These are phyloP conservation scores for Fusarium sp. DNA, from an alignment of 2,329 filamentous ascomycete species.

Conservation along the genomic window DNA sequence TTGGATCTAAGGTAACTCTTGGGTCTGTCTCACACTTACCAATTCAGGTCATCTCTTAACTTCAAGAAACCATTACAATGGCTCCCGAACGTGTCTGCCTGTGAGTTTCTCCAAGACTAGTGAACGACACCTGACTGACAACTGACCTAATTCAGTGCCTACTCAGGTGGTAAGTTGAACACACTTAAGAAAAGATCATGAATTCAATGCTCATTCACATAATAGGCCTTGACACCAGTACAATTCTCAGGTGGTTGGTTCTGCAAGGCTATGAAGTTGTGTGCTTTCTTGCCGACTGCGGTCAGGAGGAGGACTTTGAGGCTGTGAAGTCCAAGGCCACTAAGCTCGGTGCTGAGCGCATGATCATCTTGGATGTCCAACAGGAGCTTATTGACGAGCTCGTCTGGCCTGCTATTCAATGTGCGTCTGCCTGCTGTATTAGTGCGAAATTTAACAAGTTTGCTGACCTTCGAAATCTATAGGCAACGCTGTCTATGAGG, in stretches of 20 bases:
- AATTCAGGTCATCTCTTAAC: constrained; percentile 6
- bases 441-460: neutral
- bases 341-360: constrained; percentile 50
- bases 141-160: constrained; percentile 36
- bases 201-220: constrained; percentile 6
- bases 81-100: constrained; percentile 41
- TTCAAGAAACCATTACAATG: constrained; percentile 21
- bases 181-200: neutral
- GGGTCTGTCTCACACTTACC: constrained; percentile 9
- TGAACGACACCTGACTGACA: constrained; percentile 15
- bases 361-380: constrained; percentile 71
- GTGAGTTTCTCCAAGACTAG: constrained; percentile 26
- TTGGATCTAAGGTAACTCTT: neutral
- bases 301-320: constrained; percentile 78
- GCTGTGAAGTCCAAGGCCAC: constrained; percentile 76
- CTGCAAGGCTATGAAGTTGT: constrained; percentile 30
- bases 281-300: constrained; percentile 70
- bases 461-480: neutral
- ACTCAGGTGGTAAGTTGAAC: constrained; percentile 39
- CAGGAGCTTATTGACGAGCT: constrained; percentile 81
- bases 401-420: constrained; percentile 80
- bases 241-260: constrained; percentile 32
- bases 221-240: constrained; percentile 39
- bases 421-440: constrained; percentile 40
- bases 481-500: constrained; percentile 27